Conservation (phyloP, 2,329 filamentous ascomycete genomes). For the Exophiala viscosa region DNA sequence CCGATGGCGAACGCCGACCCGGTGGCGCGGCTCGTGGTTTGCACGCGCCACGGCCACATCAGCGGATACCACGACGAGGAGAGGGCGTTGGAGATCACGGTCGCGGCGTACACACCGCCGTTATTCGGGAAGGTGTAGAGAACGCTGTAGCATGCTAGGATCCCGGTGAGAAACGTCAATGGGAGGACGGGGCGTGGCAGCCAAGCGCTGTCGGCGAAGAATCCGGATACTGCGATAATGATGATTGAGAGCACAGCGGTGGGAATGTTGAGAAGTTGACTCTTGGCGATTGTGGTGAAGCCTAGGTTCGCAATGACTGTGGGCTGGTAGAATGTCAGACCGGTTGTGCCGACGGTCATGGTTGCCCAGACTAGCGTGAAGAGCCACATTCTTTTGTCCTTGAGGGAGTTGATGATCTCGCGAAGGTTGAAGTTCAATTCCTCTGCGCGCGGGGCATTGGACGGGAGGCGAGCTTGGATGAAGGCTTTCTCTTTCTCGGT, state of each 20-base stretch:
- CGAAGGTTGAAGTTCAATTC: slow-evolving; percentile 41
- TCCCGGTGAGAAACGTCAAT: slow-evolving; percentile 42
- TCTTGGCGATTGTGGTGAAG: slow-evolving; percentile 42
- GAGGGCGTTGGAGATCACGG: slow-evolving; percentile 44
- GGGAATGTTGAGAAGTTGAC: slow-evolving; percentile 50
- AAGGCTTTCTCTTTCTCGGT: slow-evolving; percentile 47
- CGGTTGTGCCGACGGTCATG: slow-evolving; percentile 46
- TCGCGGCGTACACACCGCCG: slow-evolving; percentile 48
- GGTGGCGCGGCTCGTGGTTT: slow-evolving; percentile 47
- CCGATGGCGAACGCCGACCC: slow-evolving; percentile 51
- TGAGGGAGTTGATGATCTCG: slow-evolving; percentile 39
- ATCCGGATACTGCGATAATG: slow-evolving; percentile 43
- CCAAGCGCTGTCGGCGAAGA: slow-evolving; percentile 42
- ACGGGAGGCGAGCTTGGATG: slow-evolving; percentile 45
- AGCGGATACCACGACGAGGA: slow-evolving; percentile 46
- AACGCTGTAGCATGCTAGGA: slow-evolving; percentile 46
- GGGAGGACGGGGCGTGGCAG: slow-evolving; percentile 46
- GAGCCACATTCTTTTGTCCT: slow-evolving; percentile 44
- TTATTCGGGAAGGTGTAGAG: slow-evolving; percentile 45
- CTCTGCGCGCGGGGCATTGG: slow-evolving; percentile 39
- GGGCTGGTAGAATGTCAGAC: slow-evolving; percentile 42
- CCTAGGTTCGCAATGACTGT: slow-evolving; percentile 42
- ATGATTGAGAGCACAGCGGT: slow-evolving; percentile 42
- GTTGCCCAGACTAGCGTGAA: slow-evolving; percentile 47
- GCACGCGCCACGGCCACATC: slow-evolving; percentile 54